Evolutionary conservation across 2,329 filamentous ascomycete genomes (phyloP).

Genomic region (Neofusicoccum laricinum): DNA sequence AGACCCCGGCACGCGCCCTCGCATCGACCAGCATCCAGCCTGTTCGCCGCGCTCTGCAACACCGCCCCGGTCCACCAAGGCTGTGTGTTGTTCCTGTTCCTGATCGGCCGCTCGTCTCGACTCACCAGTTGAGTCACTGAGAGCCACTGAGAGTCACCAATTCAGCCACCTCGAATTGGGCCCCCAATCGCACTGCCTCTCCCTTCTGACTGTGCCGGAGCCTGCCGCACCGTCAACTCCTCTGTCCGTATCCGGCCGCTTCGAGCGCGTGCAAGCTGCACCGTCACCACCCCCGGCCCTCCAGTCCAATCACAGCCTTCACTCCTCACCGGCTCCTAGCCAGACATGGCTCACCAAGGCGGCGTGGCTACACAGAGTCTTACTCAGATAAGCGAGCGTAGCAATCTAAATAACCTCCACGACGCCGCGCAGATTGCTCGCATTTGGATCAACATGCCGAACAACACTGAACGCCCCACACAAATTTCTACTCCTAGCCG

Average conservation of each 20-base stretch:
- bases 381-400: not conserved
- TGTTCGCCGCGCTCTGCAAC: not conserved
- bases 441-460: conserved; percentile 1
- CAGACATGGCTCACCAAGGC: not conserved
- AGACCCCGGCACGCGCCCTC: not conserved
- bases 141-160: too few species aligned
- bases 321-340: not conserved
- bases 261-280: not conserved
- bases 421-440: conserved; percentile 1
- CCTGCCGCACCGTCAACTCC: too few species aligned
- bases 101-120: too few species aligned
- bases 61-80: too few species aligned
- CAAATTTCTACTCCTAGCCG: not conserved
- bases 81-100: too few species aligned
- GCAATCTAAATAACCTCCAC: not conserved
- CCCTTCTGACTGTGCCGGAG: too few species aligned
- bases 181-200: too few species aligned
- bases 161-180: too few species aligned
- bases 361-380: conserved; percentile 2
- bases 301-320: not conserved
- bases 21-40: conserved; percentile 6
- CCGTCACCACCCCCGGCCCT: not conserved
- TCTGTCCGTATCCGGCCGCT: not conserved
- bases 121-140: too few species aligned
- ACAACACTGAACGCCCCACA: not conserved